Evolutionary conservation across 2,329 filamentous ascomycete species (phyloP).

Genomic region (Trichophyton schoenleinii): DNA sequence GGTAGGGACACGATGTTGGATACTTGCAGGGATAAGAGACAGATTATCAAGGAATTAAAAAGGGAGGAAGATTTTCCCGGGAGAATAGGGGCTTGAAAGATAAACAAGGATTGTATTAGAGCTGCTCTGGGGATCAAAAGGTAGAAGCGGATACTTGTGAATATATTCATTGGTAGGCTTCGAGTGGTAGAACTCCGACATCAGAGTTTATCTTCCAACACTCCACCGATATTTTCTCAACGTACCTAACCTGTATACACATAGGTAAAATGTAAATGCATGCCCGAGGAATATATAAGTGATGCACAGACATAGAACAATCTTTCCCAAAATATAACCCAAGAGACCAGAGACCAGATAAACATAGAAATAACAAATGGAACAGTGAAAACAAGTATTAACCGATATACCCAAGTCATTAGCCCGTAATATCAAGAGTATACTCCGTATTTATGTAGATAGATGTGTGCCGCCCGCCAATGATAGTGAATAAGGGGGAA

Average conservation of each 20-base stretch:
- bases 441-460: neutral
- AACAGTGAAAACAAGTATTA: neutral
- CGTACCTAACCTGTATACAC: neutral
- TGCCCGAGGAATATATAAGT: neutral
- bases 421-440: neutral
- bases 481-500: neutral
- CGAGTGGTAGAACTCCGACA: neutral
- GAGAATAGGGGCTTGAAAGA: neutral
- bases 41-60: neutral
- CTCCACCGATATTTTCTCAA: neutral
- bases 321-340: neutral
- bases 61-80: neutral
- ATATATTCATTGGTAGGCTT: neutral
- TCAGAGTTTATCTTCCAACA: neutral
- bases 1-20: neutral
- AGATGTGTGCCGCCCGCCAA: neutral
- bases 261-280: neutral
- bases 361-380: neutral
- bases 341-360: neutral
- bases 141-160: neutral
- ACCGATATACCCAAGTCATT: neutral
- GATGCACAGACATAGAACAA: neutral
- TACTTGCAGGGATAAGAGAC: neutral
- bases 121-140: neutral
- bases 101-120: neutral